phyloP scores from a whole-genome alignment of 2,329 filamentous ascomycete genomes.

The Nemania sp. region DNA sequence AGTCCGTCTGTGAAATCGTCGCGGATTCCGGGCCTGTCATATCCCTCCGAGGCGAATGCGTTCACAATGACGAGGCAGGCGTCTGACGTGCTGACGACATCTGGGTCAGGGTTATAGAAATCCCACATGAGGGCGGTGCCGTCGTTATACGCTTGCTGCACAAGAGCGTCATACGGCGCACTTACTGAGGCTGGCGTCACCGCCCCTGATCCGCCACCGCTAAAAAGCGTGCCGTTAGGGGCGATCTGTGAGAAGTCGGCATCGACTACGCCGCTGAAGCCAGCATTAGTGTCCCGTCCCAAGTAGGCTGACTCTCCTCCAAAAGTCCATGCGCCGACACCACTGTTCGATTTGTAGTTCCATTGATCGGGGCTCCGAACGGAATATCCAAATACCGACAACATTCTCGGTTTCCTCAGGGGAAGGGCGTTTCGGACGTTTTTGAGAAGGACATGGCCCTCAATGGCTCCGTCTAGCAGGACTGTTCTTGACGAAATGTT shows the following conservation, averaged over 20 bases:
- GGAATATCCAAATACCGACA: constrained; percentile 68
- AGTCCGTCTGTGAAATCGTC: constrained; percentile 69
- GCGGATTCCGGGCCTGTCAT: constrained; percentile 62
- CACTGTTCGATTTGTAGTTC: constrained; percentile 47
- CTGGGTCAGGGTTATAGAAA: constrained; percentile 52
- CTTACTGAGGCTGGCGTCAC: constrained; percentile 53
- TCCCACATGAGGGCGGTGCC: constrained; percentile 64
- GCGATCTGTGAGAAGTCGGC: constrained; percentile 47
- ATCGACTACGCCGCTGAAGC: constrained; percentile 40
- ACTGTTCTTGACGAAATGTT: constrained; percentile 49
- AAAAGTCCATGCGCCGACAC: constrained; percentile 45
- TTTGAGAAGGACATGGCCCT: constrained; percentile 68
- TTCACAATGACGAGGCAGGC: constrained; percentile 72
- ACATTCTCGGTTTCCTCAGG: constrained; percentile 51
- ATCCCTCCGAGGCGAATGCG: constrained; percentile 74
- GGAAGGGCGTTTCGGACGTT: constrained; percentile 61
- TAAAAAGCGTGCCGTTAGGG: constrained; percentile 52
- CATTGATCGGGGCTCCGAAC: constrained; percentile 51
- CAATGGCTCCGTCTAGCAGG: constrained; percentile 61
- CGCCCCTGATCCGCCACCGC: constrained; percentile 55
- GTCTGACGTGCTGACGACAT: constrained; percentile 56
- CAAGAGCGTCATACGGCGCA: constrained; percentile 60
- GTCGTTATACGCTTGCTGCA: constrained; percentile 57
- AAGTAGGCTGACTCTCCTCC: constrained; percentile 47
- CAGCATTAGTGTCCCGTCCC: constrained; percentile 36